Percentiles rank a stretch among this genome's conserved stretches.
These are phyloP conservation scores for Xylaria telfairii DNA, from an alignment of 495 filamentous ascomycete species.

Conservation along the genomic window DNA sequence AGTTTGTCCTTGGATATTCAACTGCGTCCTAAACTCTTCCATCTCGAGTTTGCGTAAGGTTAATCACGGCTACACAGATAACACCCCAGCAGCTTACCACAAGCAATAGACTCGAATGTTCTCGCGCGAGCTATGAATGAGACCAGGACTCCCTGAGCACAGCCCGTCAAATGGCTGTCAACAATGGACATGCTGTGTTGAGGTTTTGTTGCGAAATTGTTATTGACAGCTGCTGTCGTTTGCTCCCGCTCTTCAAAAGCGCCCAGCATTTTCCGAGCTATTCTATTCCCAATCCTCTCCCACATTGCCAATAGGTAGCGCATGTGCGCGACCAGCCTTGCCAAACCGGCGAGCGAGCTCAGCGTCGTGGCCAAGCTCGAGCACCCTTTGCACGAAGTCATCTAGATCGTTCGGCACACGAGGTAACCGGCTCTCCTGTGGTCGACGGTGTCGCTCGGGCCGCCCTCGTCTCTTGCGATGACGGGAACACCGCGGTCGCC, in stretches of 20 bases:
- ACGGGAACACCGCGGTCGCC: slow-evolving; percentile 69
- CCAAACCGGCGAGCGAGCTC: slow-evolving; percentile 46
- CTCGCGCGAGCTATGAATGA: slow-evolving; percentile 38
- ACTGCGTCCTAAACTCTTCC: neutral
- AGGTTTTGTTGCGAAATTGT: slow-evolving; percentile 13
- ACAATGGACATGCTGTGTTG: slow-evolving; percentile 24
- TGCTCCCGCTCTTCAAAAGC: slow-evolving; percentile 50
- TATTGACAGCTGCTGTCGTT: slow-evolving; percentile 13
- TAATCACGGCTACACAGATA: slow-evolving; percentile 25
- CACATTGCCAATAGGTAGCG: slow-evolving; percentile 65
- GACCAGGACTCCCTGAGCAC: slow-evolving; percentile 24
- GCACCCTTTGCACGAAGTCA: slow-evolving; percentile 54
- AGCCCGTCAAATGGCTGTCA: slow-evolving; percentile 27
- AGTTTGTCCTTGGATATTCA: neutral
- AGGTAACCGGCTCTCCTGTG: slow-evolving; percentile 63
- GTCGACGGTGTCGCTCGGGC: slow-evolving; percentile 66
- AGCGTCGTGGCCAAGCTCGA: slow-evolving; percentile 47
- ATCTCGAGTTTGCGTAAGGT: neutral
- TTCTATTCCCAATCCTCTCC: slow-evolving; percentile 68
- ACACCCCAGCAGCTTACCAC: slow-evolving; percentile 48
- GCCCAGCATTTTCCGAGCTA: slow-evolving; percentile 62
- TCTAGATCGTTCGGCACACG: slow-evolving; percentile 59
- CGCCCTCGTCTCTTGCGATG: slow-evolving; percentile 67
- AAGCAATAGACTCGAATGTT: slow-evolving; percentile 42
- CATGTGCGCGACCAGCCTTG: slow-evolving; percentile 52